Evolutionary conservation across 345 rosid genomes (phyloP).

Genomic region (Syzygium aromaticum): DNA sequence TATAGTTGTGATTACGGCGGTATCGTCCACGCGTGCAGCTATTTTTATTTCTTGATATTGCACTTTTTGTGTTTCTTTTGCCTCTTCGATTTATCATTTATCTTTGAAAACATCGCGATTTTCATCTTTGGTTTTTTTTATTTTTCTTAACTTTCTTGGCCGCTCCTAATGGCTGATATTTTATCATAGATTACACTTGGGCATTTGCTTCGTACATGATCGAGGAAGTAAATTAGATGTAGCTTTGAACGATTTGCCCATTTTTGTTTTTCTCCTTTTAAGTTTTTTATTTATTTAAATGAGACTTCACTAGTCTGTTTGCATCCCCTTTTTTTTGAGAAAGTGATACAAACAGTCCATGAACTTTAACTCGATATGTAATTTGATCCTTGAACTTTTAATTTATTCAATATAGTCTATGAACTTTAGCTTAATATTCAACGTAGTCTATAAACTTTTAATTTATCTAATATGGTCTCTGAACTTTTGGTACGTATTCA

Average conservation of each 20-base stretch:
- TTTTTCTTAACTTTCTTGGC: neutral
- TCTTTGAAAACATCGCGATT: fast-evolving
- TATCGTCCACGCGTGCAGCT: neutral
- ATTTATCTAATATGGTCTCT: no score
- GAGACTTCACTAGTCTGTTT: neutral
- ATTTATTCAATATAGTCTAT: no score
- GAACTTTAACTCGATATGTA: no score
- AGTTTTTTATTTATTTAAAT: neutral
- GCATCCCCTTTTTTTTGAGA: neutral
- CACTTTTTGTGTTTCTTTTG: no score
- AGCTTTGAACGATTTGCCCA: neutral
- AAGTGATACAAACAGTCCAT: no score
- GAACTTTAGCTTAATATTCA: no score
- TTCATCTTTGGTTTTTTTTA: no score
- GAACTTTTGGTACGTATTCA: no score
- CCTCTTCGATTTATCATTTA: neutral
- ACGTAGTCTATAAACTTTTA: no score
- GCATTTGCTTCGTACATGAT: neutral
- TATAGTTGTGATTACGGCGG: no score
- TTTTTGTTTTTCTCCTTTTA: neutral
- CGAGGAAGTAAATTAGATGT: no score
- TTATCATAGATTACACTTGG: neutral
- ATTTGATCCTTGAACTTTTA: no score
- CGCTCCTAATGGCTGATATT: fast-evolving
- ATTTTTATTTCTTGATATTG: neutral